A percentile compares a stretch with the other conserved stretches of the same genome.
Conservation (phyloP, 208 protist species). For the Baffinella frigidus region DNA sequence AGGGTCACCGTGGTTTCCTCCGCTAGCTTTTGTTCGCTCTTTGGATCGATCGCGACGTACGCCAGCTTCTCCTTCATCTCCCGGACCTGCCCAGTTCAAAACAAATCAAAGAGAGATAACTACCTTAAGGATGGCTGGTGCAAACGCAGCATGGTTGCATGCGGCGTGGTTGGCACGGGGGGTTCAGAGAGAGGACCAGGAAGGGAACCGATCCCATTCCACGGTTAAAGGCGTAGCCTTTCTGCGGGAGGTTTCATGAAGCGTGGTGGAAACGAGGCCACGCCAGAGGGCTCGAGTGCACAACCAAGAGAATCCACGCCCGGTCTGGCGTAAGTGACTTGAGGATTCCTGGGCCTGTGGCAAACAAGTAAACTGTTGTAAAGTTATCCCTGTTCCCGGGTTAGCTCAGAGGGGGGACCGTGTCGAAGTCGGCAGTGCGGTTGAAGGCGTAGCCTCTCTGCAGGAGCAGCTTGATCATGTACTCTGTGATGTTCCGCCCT, state of each 20-base stretch:
- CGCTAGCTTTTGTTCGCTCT: background rate
- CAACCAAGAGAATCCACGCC: background rate
- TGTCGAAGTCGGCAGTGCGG: conserved; percentile 89
- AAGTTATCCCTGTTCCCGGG: background rate
- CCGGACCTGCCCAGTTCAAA: background rate
- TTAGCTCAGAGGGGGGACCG: conserved; percentile 75
- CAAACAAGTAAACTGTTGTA: background rate
- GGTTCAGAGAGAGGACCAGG: no score
- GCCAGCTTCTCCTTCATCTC: conserved; percentile 79
- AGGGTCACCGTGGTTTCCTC: no score
- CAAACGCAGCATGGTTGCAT: background rate
- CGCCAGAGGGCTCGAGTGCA: background rate
- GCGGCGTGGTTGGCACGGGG: background rate
- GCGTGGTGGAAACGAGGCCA: background rate
- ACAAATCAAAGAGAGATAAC: no score
- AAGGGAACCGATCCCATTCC: no score
- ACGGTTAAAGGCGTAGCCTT: no score
- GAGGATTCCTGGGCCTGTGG: background rate
- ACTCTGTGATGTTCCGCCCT: conserved; percentile 92
- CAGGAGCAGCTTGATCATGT: conserved; percentile 88
- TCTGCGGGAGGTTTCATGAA: background rate
- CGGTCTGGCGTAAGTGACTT: background rate
- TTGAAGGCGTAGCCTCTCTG: conserved; percentile 89
- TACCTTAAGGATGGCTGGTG: no score
- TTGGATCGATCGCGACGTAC: conserved; percentile 17